Conservation (phyloP, 208 protist species). For the Acanthamoeba comandoni region DNA sequence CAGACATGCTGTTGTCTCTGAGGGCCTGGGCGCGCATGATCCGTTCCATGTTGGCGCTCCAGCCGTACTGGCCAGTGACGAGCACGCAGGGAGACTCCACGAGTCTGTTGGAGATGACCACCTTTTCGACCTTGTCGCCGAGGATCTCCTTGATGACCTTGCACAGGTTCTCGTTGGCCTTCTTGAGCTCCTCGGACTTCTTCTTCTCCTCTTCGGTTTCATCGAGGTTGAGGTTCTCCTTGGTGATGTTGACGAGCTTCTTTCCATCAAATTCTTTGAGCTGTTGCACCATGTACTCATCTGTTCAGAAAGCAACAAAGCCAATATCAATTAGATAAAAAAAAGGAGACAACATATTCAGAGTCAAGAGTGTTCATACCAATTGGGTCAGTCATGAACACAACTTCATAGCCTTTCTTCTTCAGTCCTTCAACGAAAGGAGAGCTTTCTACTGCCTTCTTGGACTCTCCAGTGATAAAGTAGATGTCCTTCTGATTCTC, state of each 20-base stretch:
- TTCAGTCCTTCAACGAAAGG: conserved; percentile 97
- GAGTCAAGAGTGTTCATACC: too few species aligned
- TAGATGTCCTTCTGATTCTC: conserved; percentile 98
- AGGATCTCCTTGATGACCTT: conserved; percentile 98
- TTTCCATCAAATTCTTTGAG: conserved; percentile 98
- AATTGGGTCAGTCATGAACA: conserved; percentile 98
- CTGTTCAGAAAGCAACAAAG: too few species aligned
- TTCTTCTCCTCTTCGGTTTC: conserved; percentile 96
- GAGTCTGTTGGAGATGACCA: conserved; percentile 95
- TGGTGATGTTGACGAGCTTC: conserved; percentile 98
- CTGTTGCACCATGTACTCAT: conserved; percentile 97
- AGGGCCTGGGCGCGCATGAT: conserved; percentile 99
- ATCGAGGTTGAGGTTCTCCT: conserved; percentile 97
- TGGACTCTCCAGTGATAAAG: conserved; percentile 97
- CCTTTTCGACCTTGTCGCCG: conserved; percentile 99
- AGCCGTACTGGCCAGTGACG: conserved; percentile 98
- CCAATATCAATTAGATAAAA: too few species aligned
- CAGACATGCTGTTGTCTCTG: conserved; percentile 94
- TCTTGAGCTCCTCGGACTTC: conserved; percentile 94
- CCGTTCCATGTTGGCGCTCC: conserved; percentile 99
- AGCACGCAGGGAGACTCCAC: conserved; percentile 96
- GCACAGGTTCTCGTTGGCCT: conserved; percentile 93
- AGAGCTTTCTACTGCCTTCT: conserved; percentile 92
- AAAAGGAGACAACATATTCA: too few species aligned
- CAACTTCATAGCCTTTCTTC: conserved; percentile 94